Evolutionary conservation across 768 basidiomycete genomes (phyloP).

Genomic region (Mycena epipterygia): DNA sequence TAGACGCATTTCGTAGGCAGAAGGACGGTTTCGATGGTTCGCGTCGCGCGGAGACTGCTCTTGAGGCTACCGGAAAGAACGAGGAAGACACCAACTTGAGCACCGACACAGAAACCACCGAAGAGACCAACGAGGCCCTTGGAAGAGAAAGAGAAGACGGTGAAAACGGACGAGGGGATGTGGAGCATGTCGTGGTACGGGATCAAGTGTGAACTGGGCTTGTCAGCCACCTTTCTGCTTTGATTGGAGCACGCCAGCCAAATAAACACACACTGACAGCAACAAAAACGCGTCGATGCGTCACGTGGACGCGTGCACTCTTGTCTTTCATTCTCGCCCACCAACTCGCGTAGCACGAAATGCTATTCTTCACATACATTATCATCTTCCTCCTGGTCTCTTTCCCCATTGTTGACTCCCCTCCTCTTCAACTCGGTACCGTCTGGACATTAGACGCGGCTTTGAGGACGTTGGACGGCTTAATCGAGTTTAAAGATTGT

Average conservation of each 20-base stretch:
- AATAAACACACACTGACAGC: neutral
- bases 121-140: neutral
- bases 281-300: neutral
- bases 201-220: neutral
- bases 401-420: too few species aligned
- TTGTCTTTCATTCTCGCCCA: neutral
- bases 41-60: neutral
- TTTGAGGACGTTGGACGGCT: too few species aligned
- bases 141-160: neutral
- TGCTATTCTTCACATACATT: too few species aligned
- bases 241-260: neutral
- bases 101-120: neutral
- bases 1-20: neutral
- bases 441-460: too few species aligned
- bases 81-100: neutral
- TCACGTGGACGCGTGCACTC: neutral
- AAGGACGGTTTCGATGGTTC: neutral
- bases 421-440: too few species aligned
- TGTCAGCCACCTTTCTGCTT: neutral
- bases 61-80: neutral
- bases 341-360: too few species aligned
- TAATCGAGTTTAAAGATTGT: too few species aligned
- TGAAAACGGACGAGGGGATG: neutral
- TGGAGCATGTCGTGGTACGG: conserved; percentile 1
- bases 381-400: too few species aligned